Percentiles rank a stretch among this genome's conserved stretches.
Conservation (phyloP, 2,329 filamentous ascomycete species). For the Rhinocladiella mackenziei region DNA sequence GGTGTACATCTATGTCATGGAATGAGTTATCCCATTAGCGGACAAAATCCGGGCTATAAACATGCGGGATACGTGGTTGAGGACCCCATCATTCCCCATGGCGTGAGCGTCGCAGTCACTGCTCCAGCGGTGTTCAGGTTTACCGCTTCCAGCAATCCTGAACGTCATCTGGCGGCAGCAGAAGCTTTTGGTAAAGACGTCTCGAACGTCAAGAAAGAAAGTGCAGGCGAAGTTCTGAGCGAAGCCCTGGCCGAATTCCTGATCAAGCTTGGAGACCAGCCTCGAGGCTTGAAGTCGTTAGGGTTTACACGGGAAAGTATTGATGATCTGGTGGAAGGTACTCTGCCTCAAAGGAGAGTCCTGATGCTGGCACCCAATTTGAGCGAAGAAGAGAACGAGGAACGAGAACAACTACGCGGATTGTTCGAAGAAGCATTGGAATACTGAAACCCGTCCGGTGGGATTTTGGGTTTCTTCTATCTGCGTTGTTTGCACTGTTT, state of each 20-base stretch:
- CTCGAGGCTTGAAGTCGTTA: constrained; percentile 73
- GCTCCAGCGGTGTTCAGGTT: constrained; percentile 93
- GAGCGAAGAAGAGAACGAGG: constrained; percentile 62
- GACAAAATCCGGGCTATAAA: constrained; percentile 86
- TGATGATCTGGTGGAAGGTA: constrained; percentile 84
- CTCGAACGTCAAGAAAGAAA: constrained; percentile 79
- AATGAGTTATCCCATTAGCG: constrained; percentile 97
- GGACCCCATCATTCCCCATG: constrained; percentile 84
- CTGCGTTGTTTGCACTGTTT: constrained; percentile 9
- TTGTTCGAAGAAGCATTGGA: constrained; percentile 64
- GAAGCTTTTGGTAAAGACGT: constrained; percentile 90
- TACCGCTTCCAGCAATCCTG: constrained; percentile 85
- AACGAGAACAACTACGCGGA: constrained; percentile 66
- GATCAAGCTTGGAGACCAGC: constrained; percentile 81
- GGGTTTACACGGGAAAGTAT: constrained; percentile 75
- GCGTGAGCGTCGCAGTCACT: constrained; percentile 89
- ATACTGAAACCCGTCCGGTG: constrained; percentile 38
- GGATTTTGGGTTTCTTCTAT: constrained; percentile 2
- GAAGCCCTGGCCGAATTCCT: constrained; percentile 82
- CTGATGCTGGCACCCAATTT: constrained; percentile 86
- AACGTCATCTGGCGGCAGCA: constrained; percentile 82
- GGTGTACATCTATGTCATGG: constrained; percentile 87
- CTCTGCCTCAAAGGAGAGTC: constrained; percentile 85
- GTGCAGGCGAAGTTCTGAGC: constrained; percentile 79
- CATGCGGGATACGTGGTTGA: constrained; percentile 80